Evolutionary conservation across 2,329 filamentous ascomycete species (phyloP).

Genomic region (Hortaea werneckii): DNA sequence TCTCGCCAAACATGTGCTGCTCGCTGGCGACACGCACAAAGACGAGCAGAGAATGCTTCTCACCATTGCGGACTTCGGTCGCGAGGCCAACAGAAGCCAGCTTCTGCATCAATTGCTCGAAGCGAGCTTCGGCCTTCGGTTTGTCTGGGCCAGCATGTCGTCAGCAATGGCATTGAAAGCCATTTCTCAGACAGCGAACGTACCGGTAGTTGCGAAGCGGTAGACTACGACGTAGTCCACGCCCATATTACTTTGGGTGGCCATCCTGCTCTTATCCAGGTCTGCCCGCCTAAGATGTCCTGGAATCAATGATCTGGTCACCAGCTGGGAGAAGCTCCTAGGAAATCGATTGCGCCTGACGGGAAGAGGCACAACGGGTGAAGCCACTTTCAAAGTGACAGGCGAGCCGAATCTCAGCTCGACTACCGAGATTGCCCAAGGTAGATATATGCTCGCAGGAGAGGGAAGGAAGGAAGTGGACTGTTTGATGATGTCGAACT

Average conservation of each 20-base stretch:
- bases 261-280: slow-evolving; percentile 23
- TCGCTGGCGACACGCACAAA: slow-evolving; percentile 74
- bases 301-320: slow-evolving; percentile 19
- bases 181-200: slow-evolving; percentile 9
- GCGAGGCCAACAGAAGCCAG: slow-evolving; percentile 72
- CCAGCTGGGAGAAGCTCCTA: slow-evolving; percentile 18
- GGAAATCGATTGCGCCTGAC: background rate
- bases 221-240: slow-evolving; percentile 87
- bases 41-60: slow-evolving; percentile 64
- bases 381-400: too few species aligned
- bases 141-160: slow-evolving; percentile 43
- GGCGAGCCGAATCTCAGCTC: too few species aligned
- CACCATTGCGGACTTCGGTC: slow-evolving; percentile 76
- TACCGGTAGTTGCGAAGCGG: slow-evolving; percentile 59
- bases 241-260: slow-evolving; percentile 46
- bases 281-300: slow-evolving; percentile 12
- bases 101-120: slow-evolving; percentile 65
- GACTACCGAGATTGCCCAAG: too few species aligned
- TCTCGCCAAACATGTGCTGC: slow-evolving; percentile 63
- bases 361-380: too few species aligned
- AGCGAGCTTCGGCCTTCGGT: slow-evolving; percentile 59
- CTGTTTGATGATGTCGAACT: too few species aligned
- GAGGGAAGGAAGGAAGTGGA: too few species aligned
- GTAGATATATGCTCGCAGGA: too few species aligned
- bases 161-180: background rate